Base-by-base conservation (phyloP, 768 basidiomycete genomes). In the Boletus sp. region DNA sequence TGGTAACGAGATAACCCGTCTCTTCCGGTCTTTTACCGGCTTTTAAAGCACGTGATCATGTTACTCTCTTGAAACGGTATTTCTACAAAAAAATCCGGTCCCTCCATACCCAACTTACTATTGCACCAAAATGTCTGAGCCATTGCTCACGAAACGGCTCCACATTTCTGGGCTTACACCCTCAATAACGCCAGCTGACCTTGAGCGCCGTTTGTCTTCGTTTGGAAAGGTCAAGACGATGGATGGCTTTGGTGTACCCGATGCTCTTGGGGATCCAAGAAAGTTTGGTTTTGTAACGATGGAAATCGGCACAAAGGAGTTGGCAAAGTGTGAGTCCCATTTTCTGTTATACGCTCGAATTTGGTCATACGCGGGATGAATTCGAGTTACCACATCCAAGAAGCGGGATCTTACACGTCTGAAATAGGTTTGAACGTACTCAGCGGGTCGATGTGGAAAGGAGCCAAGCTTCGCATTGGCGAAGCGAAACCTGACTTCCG, bases 391-490 rank as follows among this genome's bases (percentile, higher is more conserved):
- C 20, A 14, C 29, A 28, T 46, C 12, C 5, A 10, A 44, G 42
- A 44, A 39, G 35, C 20, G 6, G 42, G 18, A 20, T 55, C 52
- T 60, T n/a, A 59, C 35, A 3, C 50, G 15, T 56, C 49, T 39
- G 45, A 33, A n/a, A 47, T 44, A 92, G 90, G 90, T 70, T 76
- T 90, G 69, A 92, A 84, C 66, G 69, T 83, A 3, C 78, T 94
- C 29, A 92, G 87, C 58, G 92, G 92, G 35, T 83, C 88, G 7
- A 89, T 83, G 1, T 94, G 90, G 89, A 93, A 92, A 73, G 92
- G 92, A n/a, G 75, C 90, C 20, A 92, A 89, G 62, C 73, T 94
- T 33, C 81, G 90, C 17, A 81, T 94, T 36, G 90, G 90, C 9
- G 90, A 92, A 62, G 91, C 92, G n/a, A 88, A 84, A 59, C 86